Percentiles rank a stretch among this genome's conserved stretches.
Conservation (phyloP, 176 grass and related monocot genomes). For the Hordeum marinum region DNA sequence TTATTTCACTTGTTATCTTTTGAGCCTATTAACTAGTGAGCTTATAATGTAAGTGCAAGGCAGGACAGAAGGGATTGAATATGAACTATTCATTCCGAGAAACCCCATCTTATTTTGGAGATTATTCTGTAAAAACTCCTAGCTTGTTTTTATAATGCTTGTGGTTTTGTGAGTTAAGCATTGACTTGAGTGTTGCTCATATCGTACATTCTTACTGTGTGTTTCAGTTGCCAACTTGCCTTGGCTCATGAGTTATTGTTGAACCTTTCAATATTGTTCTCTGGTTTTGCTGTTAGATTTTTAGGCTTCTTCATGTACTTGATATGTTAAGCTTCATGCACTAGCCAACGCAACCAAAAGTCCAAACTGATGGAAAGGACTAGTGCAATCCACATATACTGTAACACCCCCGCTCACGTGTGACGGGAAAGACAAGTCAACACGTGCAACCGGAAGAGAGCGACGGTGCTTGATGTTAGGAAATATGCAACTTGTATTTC, state of each 20-base stretch:
- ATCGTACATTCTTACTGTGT: not conserved
- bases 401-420: no score
- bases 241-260: not conserved
- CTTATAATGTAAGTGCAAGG: not conserved
- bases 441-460: no score
- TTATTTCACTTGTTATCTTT: not conserved
- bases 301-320: not conserved
- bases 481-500: no score
- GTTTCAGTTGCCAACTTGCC: not conserved
- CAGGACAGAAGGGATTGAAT: not conserved
- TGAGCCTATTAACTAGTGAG: not conserved
- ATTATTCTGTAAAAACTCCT: not conserved
- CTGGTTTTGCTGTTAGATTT: not conserved
- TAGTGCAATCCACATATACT: no score
- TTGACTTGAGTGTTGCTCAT: not conserved
- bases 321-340: no score
- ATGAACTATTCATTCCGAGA: not conserved
- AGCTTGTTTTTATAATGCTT: not conserved
- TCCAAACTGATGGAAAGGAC: no score
- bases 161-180: not conserved
- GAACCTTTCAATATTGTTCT: not conserved
- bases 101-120: not conserved
- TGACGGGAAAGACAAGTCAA: no score
- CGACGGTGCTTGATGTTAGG: no score
- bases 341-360: no score